Evolutionary conservation across 2,329 filamentous ascomycete genomes (phyloP).

Genomic region (Cladosporium sp.): DNA sequence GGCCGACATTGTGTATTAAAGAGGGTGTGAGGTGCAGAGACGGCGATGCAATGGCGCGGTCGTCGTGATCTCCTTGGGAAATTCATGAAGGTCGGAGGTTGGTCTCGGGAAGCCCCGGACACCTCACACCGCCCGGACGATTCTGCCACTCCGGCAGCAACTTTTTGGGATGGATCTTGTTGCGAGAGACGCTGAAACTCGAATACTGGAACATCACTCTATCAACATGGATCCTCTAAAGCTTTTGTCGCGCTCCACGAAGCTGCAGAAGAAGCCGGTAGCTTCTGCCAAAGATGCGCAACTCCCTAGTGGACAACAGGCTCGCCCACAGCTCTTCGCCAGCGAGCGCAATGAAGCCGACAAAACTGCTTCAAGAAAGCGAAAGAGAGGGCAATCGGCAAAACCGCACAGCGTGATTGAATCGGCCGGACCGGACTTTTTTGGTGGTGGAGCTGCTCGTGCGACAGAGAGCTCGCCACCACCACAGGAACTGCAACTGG

Average conservation of each 20-base stretch:
- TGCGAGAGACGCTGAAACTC: not conserved
- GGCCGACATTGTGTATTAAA: slow-evolving; percentile 47
- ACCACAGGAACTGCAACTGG: slow-evolving; percentile 6
- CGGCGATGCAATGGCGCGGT: slow-evolving; percentile 25
- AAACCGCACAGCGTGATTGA: not conserved
- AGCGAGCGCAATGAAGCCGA: slow-evolving; percentile 33
- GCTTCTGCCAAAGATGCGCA: slow-evolving; percentile 40
- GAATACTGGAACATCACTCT: not conserved
- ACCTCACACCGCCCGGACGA: slow-evolving; percentile 10
- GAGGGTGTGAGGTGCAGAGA: slow-evolving; percentile 24
- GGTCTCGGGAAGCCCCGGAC: slow-evolving; percentile 13
- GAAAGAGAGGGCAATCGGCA: slow-evolving; percentile 44
- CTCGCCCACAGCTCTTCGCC: slow-evolving; percentile 68
- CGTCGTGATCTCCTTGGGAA: slow-evolving; percentile 23
- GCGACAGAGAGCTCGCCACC: not conserved
- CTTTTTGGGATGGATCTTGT: slow-evolving; percentile 18
- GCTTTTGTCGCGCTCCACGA: slow-evolving; percentile 70
- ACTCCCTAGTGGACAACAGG: slow-evolving; percentile 63
- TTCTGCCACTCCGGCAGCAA: slow-evolving; percentile 9
- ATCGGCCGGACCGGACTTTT: slow-evolving; percentile 10
- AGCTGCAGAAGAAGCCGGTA: slow-evolving; percentile 50
- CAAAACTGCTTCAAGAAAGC: slow-evolving; percentile 39
- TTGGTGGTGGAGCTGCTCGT: slow-evolving; percentile 13
- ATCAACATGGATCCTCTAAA: slow-evolving; percentile 70
- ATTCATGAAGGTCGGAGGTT: slow-evolving; percentile 21